Percentiles rank a stretch among this genome's conserved stretches.
Conservation (phyloP, 1,284 basidiomycete genomes). For the Polyporus tsugae region DNA sequence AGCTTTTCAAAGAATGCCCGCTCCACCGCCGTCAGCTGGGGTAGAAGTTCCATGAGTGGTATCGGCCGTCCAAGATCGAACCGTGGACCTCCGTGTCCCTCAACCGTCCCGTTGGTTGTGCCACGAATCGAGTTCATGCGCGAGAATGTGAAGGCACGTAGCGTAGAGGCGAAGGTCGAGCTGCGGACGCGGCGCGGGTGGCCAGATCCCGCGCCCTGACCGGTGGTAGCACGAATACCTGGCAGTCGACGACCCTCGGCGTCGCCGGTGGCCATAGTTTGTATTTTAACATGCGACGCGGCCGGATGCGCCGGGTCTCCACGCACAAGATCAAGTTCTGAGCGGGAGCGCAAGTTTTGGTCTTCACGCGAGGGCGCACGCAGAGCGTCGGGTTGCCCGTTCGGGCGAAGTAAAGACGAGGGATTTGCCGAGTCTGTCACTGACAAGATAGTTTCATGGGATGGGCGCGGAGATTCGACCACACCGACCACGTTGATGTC, state of each 20-base stretch:
- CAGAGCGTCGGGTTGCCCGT: neutral
- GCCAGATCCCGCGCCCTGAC: neutral
- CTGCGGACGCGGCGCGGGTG: constrained; percentile 24
- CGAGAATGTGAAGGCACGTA: constrained; percentile 24
- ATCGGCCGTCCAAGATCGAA: constrained; percentile 35
- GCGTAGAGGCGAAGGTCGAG: constrained; percentile 21
- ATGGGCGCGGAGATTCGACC: neutral
- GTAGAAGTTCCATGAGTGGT: constrained; percentile 60
- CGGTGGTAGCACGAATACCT: neutral
- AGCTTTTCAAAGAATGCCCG: constrained; percentile 78
- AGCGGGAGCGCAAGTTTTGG: neutral
- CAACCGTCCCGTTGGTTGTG: constrained; percentile 11
- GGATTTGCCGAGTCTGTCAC: neutral
- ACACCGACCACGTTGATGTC: constrained; percentile 1
- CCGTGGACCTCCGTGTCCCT: constrained; percentile 9
- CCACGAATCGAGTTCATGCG: constrained; percentile 23
- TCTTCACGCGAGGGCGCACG: neutral
- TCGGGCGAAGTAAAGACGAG: neutral
- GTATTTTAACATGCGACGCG: neutral
- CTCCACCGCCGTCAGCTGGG: constrained; percentile 66
- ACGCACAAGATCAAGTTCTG: neutral
- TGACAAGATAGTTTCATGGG: constrained; percentile 2
- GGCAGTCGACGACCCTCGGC: neutral
- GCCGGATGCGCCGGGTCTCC: neutral
- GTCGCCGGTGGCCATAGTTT: neutral